Evolutionary conservation across 371 early-diverging fungal species (phyloP).

Genomic region (Syncephalis plumigaleata): DNA sequence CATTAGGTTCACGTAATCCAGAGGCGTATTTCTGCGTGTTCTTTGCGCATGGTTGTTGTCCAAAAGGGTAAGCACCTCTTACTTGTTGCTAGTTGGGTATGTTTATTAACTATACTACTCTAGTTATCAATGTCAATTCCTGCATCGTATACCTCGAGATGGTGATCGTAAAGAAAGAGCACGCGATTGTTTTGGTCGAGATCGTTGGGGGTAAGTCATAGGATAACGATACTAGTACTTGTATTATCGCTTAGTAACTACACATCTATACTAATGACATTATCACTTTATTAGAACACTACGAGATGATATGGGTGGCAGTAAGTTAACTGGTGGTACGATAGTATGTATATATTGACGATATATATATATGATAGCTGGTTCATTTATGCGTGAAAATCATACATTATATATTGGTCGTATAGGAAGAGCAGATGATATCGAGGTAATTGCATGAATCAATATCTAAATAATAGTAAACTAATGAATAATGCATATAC

Average conservation of each 20-base stretch:
- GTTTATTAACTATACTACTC: too few relatives aligned
- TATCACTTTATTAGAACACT: slow-evolving; percentile 29
- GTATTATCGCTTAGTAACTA: not conserved
- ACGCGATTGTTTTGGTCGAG: slow-evolving; percentile 70
- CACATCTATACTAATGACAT: too few relatives aligned
- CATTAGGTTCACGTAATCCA: slow-evolving; percentile 34
- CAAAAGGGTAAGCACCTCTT: slow-evolving; percentile 21
- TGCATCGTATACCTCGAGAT: slow-evolving; percentile 53
- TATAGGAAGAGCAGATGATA: slow-evolving; percentile 29
- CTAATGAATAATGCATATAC: not conserved
- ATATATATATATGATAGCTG: slow-evolving; percentile 17
- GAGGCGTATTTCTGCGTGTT: slow-evolving; percentile 56
- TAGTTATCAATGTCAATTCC: slow-evolving; percentile 29
- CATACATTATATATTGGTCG: slow-evolving; percentile 65
- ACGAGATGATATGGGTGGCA: slow-evolving; percentile 72
- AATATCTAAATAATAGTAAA: not conserved
- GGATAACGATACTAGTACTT: not conserved
- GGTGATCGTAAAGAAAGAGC: slow-evolving; percentile 42
- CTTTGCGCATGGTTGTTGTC: slow-evolving; percentile 71
- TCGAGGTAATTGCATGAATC: slow-evolving; percentile 14
- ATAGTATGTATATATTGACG: too few relatives aligned
- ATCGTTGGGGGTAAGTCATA: slow-evolving; percentile 18
- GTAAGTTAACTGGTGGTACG: too few relatives aligned
- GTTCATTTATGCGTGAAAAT: slow-evolving; percentile 57
- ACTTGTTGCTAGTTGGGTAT: too few relatives aligned